A percentile compares a stretch with the other conserved stretches of the same genome.
Evolutionary conservation across 768 basidiomycete species (phyloP).

Genomic region (Hydnum rufescens): DNA sequence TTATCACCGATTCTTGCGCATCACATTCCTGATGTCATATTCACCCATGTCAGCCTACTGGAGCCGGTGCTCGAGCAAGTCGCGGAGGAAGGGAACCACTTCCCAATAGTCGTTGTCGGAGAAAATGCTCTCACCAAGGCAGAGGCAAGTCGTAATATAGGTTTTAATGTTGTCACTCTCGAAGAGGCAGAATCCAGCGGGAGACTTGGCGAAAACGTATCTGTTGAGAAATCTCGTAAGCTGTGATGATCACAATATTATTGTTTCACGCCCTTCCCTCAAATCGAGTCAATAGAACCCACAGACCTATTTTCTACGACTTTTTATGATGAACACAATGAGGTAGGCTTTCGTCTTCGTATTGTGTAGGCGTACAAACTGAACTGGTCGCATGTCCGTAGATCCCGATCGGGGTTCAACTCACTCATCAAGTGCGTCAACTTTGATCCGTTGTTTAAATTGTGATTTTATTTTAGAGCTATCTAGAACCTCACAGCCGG

Average conservation of each 20-base stretch:
- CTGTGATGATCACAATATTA: background rate
- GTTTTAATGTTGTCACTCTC: constrained; percentile 34
- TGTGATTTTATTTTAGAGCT: no score
- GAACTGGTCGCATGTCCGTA: constrained; percentile 16
- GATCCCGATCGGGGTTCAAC: constrained; percentile 33
- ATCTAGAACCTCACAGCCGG: constrained; percentile 61
- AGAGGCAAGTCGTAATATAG: constrained; percentile 25
- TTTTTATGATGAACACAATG: constrained; percentile 32
- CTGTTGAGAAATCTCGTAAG: constrained; percentile 9
- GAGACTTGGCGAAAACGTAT: constrained; percentile 31
- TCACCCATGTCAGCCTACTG: constrained; percentile 47
- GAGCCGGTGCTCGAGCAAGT: constrained; percentile 51
- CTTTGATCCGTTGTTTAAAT: no score
- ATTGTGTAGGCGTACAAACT: background rate
- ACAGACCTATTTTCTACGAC: constrained; percentile 47
- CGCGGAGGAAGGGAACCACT: constrained; percentile 31
- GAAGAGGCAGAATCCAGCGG: constrained; percentile 44
- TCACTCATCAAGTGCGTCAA: constrained; percentile 53
- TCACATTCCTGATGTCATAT: constrained; percentile 52
- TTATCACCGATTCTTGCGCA: constrained; percentile 44
- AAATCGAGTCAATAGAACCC: constrained; percentile 23
- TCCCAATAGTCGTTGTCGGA: constrained; percentile 54
- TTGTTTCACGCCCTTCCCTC: background rate
- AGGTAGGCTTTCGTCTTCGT: constrained; percentile 10
- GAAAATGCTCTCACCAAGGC: constrained; percentile 34